Evolutionary conservation across 2,329 filamentous ascomycete species (phyloP).

Genomic region (Dichotomopilus funicola): DNA sequence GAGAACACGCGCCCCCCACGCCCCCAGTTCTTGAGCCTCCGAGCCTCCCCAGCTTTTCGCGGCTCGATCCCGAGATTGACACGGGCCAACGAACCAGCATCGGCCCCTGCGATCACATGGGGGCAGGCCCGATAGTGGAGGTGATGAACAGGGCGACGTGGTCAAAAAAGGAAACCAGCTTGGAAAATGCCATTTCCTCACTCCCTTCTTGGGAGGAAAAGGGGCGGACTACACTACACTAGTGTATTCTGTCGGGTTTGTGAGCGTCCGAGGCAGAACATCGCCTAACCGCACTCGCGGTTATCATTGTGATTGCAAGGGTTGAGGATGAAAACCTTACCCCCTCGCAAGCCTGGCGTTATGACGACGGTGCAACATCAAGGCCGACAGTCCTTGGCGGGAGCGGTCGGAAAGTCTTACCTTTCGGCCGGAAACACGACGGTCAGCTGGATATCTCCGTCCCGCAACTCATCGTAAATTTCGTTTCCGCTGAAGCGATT

Average conservation of each 20-base stretch:
- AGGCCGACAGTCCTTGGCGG: no score
- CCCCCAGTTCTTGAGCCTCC: neutral
- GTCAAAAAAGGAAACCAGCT: constrained; percentile 1
- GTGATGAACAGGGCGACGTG: constrained; percentile 5
- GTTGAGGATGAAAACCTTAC: no score
- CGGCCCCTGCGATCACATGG: constrained; percentile 21
- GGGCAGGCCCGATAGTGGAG: constrained; percentile 5
- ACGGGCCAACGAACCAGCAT: constrained; percentile 9
- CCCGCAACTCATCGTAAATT: no score
- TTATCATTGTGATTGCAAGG: no score
- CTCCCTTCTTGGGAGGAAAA: neutral
- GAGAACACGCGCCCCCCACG: constrained; percentile 7
- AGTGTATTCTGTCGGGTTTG: no score
- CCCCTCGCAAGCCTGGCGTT: no score
- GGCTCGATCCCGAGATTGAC: constrained; percentile 9
- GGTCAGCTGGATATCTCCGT: no score
- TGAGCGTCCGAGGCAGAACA: neutral
- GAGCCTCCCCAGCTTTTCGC: constrained; percentile 6
- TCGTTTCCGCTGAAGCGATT: no score
- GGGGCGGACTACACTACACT: neutral
- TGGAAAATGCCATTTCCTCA: neutral
- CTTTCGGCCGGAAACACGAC: no score
- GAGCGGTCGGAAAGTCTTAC: no score
- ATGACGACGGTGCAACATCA: no score
- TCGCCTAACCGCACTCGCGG: neutral